Evolutionary conservation across 495 filamentous ascomycete genomes (phyloP), one percentile per base, ranked within the genome.

Genomic region (Annulohypoxylon nitens): DNA sequence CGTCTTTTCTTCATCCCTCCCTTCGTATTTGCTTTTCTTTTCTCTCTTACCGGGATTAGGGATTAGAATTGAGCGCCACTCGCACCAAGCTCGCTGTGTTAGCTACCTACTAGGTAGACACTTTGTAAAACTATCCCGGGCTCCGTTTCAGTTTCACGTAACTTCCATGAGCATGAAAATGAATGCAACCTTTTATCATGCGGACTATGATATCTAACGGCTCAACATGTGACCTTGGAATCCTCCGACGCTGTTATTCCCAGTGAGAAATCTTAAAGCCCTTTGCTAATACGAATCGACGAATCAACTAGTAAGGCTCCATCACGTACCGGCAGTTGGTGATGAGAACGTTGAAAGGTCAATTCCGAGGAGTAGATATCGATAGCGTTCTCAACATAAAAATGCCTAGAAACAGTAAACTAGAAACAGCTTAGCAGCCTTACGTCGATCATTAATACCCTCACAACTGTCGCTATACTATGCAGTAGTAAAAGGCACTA

Each of bases 71-170:
- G 8, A 47, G n/a, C 43, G 43, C 43, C 43, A 47, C n/a, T 47
- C 43, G 43, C 43, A 47, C 18, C 23, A 33, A 61, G 6, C 30
- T 34, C 16, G 18, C 41, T 6, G n/a, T 11, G n/a, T 20, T 41
- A 36, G 18, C 30, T 62, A 18, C 58, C 58, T 23, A n/a, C n/a
- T n/a, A n/a, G n/a, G n/a, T n/a, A 54, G 34, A 18, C 7, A 33
- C n/a, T 14, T 54, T 16, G 23, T 23, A 33, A 43, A 64, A 41
- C 48, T 36, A 45, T 43, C 10, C 11, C n/a, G 18, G 43, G 43
- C 18, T 26, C 48, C 12, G 50, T 66, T 57, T 66, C 63, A 58
- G 63, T 66, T 57, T 66, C 51, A 57, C 25, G n/a, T n/a, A 37
- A 30, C 26, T 23, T 58, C 23, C 51, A 66, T 36, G 10, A 54